Base-by-base conservation (phyloP, 148 eudicot genomes). In the Dysphania ambrosioides region DNA sequence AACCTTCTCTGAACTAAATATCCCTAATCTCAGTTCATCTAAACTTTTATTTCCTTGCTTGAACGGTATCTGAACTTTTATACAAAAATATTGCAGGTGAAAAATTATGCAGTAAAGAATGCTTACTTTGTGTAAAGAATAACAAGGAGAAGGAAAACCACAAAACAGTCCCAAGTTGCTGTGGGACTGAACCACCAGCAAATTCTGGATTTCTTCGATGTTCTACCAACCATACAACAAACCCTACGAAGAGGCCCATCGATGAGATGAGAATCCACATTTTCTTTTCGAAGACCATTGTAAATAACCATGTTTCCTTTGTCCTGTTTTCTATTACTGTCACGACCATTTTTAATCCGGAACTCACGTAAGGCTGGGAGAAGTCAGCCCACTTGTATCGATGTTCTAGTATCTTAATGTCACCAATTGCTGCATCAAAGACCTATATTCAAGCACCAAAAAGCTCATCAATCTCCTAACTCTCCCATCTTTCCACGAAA, bases 141-240 rank as follows among this genome's bases (percentile, higher is more conserved):
- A 85, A 36, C 4, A 82, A 53, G 9, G 83, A 72, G 67, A 85
- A 72, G 41, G 87, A 79, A 60, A 82, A 82, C 87, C 87, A 85
- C 16, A 85, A 65, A 19, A 82, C 49, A 15, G 71, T 66, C 30
- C 75, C 79, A 61, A 74, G 47, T 23, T 70, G 78, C 34, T 82
- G 36, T 23, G 70, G 58, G 40, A 77, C 10, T 42, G 87, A 62
- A 29, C 49, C 79, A 61, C 18, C 63, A 4, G 61, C 29, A 62
- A 82, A 77, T 1, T 79, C 82, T 18, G 74, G 62, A 42, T 78
- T 78, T 34, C 72, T 57, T 18, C 72, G 59, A 35, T 72, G 75
- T 80, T 83, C 88, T 32, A 78, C 78, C 11, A 79, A 55, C 86
- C 86, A 86, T 13, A 86, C 79, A n/a, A 83, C 80, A 35, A 78